A percentile compares a stretch with the other conserved stretches of the same genome.
Conservation (phyloP, 768 basidiomycete species). For the Lactarius pseudohatsudake region DNA sequence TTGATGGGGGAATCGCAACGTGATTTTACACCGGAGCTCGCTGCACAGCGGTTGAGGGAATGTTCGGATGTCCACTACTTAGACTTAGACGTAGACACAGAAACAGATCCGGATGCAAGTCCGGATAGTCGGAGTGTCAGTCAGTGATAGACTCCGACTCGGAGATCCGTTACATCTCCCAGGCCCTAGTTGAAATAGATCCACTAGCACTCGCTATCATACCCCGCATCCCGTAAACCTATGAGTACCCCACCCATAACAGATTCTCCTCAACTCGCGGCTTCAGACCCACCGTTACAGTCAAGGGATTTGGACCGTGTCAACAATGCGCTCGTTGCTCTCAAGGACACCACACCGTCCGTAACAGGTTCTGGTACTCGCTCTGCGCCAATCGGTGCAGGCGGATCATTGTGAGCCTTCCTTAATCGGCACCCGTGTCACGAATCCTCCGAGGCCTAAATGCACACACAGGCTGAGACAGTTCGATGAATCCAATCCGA, state of each 20-base stretch:
- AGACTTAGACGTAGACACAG: constrained; percentile 38
- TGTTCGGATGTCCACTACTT: constrained; percentile 64
- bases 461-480: constrained; percentile 59
- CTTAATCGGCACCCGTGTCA: background rate
- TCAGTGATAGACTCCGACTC: background rate
- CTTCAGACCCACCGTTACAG: constrained; percentile 3
- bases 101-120: background rate
- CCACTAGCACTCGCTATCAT: background rate
- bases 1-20: constrained; percentile 89
- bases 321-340: constrained; percentile 8
- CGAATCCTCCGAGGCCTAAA: background rate
- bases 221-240: background rate
- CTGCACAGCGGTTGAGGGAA: constrained; percentile 61
- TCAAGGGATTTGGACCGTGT: constrained; percentile 20
- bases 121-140: background rate
- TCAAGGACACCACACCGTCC: constrained; percentile 7
- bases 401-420: constrained; percentile 64
- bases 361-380: constrained; percentile 6
- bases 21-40: constrained; percentile 87
- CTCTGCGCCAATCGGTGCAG: constrained; percentile 58
- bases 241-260: constrained; percentile 12
- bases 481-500: constrained; percentile 75
- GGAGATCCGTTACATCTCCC: background rate
- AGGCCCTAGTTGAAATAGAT: background rate
- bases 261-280: background rate